Evolutionary conservation across 768 basidiomycete genomes (phyloP).

Genomic region (Pisolithus orientalis): DNA sequence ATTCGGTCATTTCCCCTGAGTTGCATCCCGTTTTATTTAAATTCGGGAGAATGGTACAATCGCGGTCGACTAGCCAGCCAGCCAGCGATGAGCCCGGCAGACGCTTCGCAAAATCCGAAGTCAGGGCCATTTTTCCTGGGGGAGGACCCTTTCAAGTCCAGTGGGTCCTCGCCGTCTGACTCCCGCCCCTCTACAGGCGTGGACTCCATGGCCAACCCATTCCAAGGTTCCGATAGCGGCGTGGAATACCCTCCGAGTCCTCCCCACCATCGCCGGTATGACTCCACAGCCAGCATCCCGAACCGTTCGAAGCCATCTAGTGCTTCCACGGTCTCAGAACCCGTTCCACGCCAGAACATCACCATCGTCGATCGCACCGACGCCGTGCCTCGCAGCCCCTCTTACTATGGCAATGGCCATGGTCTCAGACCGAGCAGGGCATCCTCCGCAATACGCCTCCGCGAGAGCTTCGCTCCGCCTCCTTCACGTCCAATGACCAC

Average conservation of each 20-base stretch:
- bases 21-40: no score
- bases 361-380: constrained; percentile 36
- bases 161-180: neutral
- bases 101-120: no score
- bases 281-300: neutral
- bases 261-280: constrained; percentile 1
- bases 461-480: constrained; percentile 56
- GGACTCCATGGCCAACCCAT: constrained; percentile 34
- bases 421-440: constrained; percentile 19
- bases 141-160: constrained; percentile 4
- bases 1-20: no score
- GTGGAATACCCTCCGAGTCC: neutral
- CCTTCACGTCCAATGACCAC: constrained; percentile 52
- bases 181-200: constrained; percentile 21
- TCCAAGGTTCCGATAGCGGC: constrained; percentile 12
- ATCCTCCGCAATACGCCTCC: constrained; percentile 34
- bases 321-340: constrained; percentile 32
- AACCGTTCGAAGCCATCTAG: constrained; percentile 4
- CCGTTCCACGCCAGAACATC: constrained; percentile 29
- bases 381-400: constrained; percentile 33
- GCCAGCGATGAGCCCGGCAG: no score
- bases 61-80: no score
- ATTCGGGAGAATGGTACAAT: no score
- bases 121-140: constrained; percentile 7
- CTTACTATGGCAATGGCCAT: constrained; percentile 27